Percentiles rank a stretch among this genome's conserved stretches.
These are phyloP conservation scores for Histomonas meleagridis DNA, from an alignment of 208 protist species.

Conservation along the genomic window DNA sequence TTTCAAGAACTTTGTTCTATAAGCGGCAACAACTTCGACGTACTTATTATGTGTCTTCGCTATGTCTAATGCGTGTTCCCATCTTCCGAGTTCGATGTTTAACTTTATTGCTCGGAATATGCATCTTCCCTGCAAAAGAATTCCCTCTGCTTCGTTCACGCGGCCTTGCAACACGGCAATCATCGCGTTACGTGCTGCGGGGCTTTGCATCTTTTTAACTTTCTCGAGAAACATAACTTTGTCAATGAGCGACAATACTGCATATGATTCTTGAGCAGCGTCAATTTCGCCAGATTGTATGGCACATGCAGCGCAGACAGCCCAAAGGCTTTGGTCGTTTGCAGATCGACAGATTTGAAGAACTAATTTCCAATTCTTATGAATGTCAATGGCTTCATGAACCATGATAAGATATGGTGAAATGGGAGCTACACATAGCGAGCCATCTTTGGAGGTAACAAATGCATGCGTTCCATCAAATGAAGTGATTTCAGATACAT, in stretches of 20 bases:
- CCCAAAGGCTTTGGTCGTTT: conserved; percentile 39
- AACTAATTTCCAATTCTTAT: conserved; percentile 14
- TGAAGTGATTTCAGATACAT: background rate
- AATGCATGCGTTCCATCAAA: conserved; percentile 27
- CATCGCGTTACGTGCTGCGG: conserved; percentile 37
- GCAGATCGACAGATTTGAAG: background rate
- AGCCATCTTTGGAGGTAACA: background rate
- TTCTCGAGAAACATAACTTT: conserved; percentile 34
- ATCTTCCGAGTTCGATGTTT: conserved; percentile 33
- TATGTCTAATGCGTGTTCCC: conserved; percentile 30
- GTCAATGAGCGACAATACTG: conserved; percentile 37
- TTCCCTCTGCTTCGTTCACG: conserved; percentile 39
- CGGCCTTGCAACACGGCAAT: conserved; percentile 38
- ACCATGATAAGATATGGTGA: background rate
- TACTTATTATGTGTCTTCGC: conserved; percentile 35
- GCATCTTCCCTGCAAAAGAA: conserved; percentile 27
- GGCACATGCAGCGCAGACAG: conserved; percentile 31
- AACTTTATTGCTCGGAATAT: conserved; percentile 41
- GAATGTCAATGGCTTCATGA: conserved; percentile 8
- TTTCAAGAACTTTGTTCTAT: conserved; percentile 38
- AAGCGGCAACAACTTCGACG: conserved; percentile 38
- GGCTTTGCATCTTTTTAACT: conserved; percentile 37
- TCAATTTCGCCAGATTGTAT: conserved; percentile 40
- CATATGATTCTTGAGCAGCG: conserved; percentile 39
- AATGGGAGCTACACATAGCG: background rate